These are phyloP conservation scores for Chaetomium globosum DNA, from an alignment of 2,329 filamentous ascomycete species.

Conservation along the genomic window DNA sequence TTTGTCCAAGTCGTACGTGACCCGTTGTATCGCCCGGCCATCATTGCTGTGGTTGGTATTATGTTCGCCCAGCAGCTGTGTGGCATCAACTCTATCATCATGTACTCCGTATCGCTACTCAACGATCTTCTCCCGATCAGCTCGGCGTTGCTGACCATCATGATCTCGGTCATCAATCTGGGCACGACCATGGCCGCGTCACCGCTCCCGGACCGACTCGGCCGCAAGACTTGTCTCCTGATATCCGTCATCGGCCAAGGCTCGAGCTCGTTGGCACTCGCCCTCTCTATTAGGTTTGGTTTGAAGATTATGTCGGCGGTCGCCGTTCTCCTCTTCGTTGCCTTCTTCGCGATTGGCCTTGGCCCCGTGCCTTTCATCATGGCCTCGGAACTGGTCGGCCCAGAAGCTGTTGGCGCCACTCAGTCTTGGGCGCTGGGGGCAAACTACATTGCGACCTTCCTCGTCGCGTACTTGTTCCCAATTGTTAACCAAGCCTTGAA, in stretches of 20 bases:
- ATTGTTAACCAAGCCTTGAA: slow-evolving; percentile 77
- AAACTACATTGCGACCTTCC: slow-evolving; percentile 87
- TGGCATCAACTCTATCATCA: slow-evolving; percentile 95
- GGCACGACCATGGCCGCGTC: slow-evolving; percentile 79
- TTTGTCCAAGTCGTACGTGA: slow-evolving; percentile 69
- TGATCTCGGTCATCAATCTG: slow-evolving; percentile 85
- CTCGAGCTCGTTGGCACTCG: slow-evolving; percentile 72
- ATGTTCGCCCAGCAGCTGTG: slow-evolving; percentile 94
- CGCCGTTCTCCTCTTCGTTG: slow-evolving; percentile 82
- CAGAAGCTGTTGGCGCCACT: slow-evolving; percentile 86
- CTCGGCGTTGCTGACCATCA: slow-evolving; percentile 80
- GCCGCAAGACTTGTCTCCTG: slow-evolving; percentile 82
- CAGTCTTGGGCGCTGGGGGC: slow-evolving; percentile 86
- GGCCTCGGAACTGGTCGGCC: slow-evolving; percentile 84
- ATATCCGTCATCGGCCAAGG: slow-evolving; percentile 85
- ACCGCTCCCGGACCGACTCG: slow-evolving; percentile 82
- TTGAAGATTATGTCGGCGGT: slow-evolving; percentile 77
- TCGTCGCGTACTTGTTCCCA: slow-evolving; percentile 95
- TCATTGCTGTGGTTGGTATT: slow-evolving; percentile 82
- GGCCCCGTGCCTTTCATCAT: slow-evolving; percentile 95
- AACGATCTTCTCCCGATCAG: slow-evolving; percentile 77
- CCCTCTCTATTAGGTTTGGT: slow-evolving; percentile 74
- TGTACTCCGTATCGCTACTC: slow-evolving; percentile 95
- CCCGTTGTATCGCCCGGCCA: slow-evolving; percentile 68
- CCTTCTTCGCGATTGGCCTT: slow-evolving; percentile 84